phyloP scores from a whole-genome alignment of 306 rosid genomes.

The Prunus campanulata region DNA sequence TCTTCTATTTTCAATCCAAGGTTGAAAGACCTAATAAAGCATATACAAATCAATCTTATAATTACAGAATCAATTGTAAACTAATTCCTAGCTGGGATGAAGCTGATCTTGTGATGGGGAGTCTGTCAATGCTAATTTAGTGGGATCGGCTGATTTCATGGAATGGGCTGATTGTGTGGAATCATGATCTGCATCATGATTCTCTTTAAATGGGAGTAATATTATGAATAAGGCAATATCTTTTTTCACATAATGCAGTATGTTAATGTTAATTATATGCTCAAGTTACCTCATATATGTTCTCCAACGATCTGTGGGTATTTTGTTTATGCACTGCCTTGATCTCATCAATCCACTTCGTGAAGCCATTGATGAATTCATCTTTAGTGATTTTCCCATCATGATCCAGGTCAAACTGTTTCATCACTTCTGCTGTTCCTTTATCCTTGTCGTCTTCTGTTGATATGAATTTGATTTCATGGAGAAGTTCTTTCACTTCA shows the following conservation, averaged over 20 bases:
- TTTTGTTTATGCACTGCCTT: constrained; percentile 7
- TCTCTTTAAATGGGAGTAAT: neutral
- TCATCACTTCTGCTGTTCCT: constrained; percentile 39
- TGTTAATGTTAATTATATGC: neutral
- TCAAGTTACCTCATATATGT: neutral
- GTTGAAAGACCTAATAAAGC: constrained; percentile 41
- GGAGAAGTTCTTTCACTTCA: constrained; percentile 39
- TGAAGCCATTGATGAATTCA: constrained; percentile 56
- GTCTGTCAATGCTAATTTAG: too few species aligned
- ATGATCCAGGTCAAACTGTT: constrained; percentile 42
- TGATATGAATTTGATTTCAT: constrained; percentile 28
- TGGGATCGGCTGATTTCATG: too few species aligned
- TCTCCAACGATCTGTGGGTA: neutral
- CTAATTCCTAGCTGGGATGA: too few species aligned
- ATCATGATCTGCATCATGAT: too few species aligned
- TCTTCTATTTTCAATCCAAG: constrained; percentile 46
- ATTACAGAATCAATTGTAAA: too few species aligned
- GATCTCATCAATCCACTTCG: constrained; percentile 26
- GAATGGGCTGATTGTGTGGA: too few species aligned
- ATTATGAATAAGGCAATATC: neutral
- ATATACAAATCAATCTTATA: neutral
- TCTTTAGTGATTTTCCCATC: constrained; percentile 49
- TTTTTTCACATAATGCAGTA: neutral
- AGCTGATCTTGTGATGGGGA: neutral
- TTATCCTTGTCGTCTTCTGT: constrained; percentile 30